Evolutionary conservation across 176 grass and related monocot genomes (phyloP).

Genomic region (Zoysia japonica): DNA sequence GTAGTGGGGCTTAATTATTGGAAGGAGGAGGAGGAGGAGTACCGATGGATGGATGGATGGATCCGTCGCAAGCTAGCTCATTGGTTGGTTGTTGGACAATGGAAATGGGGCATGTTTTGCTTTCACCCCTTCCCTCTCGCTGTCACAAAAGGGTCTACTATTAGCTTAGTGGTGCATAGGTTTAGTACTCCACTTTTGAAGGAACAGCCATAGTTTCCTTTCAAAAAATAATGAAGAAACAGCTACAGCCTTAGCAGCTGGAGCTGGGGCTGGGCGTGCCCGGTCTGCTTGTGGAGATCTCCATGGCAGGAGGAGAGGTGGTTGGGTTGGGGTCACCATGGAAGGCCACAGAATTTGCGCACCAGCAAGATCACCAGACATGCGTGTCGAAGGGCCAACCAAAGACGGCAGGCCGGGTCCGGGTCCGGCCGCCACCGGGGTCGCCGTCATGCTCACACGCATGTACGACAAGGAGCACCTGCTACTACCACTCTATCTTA

Average conservation of each 20-base stretch:
- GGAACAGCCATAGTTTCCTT: neutral
- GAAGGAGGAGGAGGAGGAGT: neutral
- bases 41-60: neutral
- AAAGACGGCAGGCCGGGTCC: neutral
- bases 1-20: neutral
- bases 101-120: slow-evolving; percentile 29
- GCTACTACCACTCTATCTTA: neutral
- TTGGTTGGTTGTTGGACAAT: slow-evolving; percentile 5
- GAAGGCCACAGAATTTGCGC: slow-evolving; percentile 17
- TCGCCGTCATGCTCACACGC: neutral
- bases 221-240: too few species aligned
- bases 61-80: neutral
- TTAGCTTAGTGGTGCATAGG: slow-evolving; percentile 26
- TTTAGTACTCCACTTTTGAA: slow-evolving; percentile 42
- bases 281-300: neutral
- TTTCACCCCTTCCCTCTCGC: slow-evolving; percentile 35
- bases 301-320: neutral
- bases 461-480: neutral
- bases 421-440: neutral
- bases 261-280: neutral
- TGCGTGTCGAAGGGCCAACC: slow-evolving; percentile 6
- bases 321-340: slow-evolving; percentile 20
- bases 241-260: neutral
- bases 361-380: slow-evolving; percentile 45
- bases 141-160: slow-evolving; percentile 18